Evolutionary conservation across 2,329 filamentous ascomycete species (phyloP).

Genomic region (Pseudogymnoascus verrucosus): DNA sequence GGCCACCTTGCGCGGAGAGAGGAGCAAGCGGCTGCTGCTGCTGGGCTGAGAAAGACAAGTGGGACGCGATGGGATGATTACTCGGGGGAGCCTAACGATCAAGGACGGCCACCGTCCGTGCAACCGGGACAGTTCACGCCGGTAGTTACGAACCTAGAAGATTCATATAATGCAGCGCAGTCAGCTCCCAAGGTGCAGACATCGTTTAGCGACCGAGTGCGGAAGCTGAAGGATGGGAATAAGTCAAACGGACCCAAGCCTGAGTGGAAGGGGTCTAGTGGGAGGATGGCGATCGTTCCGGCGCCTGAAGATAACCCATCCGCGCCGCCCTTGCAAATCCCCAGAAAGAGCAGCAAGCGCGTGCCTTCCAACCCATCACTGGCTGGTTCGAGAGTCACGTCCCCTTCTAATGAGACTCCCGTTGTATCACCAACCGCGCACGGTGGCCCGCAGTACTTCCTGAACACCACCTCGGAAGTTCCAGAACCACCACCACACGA

Average conservation of each 20-base stretch:
- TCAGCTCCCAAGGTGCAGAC: constrained; percentile 24
- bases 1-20: constrained; percentile 1
- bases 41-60: constrained; percentile 20
- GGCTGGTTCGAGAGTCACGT: constrained; percentile 13
- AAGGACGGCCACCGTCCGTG: constrained; percentile 48
- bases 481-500: constrained; percentile 1
- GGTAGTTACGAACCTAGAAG: constrained; percentile 21
- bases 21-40: constrained; percentile 14
- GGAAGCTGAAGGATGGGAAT: constrained; percentile 31
- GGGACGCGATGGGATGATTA: constrained; percentile 51
- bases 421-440: constrained; percentile 18
- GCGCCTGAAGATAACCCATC: constrained; percentile 54
- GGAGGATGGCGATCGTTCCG: constrained; percentile 54
- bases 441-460: constrained; percentile 14
- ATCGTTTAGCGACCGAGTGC: constrained; percentile 39
- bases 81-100: constrained; percentile 54
- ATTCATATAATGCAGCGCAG: constrained; percentile 24
- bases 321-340: constrained; percentile 49
- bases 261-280: constrained; percentile 67
- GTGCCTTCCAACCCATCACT: constrained; percentile 17
- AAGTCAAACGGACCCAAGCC: constrained; percentile 33
- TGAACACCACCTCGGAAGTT: constrained; percentile 14
- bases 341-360: constrained; percentile 40
- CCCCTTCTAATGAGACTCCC: constrained; percentile 23
- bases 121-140: constrained; percentile 43